Base-by-base conservation (phyloP, 2,329 filamentous ascomycete species). In the Dryadomyces sulphureus region DNA sequence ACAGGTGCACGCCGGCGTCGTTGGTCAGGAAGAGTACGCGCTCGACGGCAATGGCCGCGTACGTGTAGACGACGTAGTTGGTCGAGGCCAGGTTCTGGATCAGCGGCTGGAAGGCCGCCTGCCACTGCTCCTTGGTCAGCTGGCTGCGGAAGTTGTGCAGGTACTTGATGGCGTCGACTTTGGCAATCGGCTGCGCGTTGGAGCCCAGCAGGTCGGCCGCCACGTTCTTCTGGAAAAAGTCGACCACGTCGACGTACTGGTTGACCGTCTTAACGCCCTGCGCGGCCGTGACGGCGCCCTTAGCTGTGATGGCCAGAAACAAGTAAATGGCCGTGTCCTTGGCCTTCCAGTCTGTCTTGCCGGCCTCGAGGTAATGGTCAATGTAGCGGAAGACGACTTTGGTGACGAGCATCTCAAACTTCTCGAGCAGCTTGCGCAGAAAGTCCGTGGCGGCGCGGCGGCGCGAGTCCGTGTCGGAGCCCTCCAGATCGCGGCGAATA, bases 251-350 rank as follows among this genome's bases (percentile, higher is more conserved):
- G 54, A 96, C 81, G 35, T 83, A 66, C n/a, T 76, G 70, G 62
- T 96, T 98, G 50, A 92, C 85, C 12, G 79, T 88, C 61, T 89
- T 88, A 45, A 96, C 86, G 62, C 93, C 92, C 55, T 94, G 86
- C 0, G 80, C 84, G 7, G 87, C 76, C 3, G 92, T 96, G 27
- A 90, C 80, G 27, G 79, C 76, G 45, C 92, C 92, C 67, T 94
- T 94, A 36, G 89, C 87, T 16, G 92, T 92, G 55, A 96, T 87
- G 5, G 92, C 87, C 34, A 92, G 79, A 69, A 93, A 98, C 16
- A 98, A 77, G 58, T 96, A 96, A 48, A 95, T 82, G n/a, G 92
- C 92, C 0, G 90, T 96, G 59, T 98, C 92, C 67, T 98, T 98
- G 42, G 88, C 81, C 63, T 93, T 94, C 92, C 92, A 98, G 61